Evolutionary conservation across 305 asterid species (phyloP).

Genomic region (Fraxinus sp.): DNA sequence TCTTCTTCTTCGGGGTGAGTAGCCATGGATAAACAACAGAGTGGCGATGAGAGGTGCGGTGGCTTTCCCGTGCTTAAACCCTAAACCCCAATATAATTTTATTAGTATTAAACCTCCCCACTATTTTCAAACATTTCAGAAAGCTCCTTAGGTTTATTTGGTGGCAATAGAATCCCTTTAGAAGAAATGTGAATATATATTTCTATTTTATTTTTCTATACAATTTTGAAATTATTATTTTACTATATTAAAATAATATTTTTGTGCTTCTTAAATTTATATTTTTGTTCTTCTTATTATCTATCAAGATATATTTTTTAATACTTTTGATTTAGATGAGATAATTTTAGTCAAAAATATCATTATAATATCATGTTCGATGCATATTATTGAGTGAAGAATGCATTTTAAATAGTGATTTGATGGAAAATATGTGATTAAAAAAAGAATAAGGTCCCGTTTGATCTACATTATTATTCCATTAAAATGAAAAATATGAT

Average conservation of each 20-base stretch:
- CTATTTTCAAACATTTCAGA: neutral
- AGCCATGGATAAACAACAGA: conserved; percentile 37
- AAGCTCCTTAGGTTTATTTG: neutral
- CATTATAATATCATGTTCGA: neutral
- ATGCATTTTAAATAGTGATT: no score
- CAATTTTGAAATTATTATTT: neutral
- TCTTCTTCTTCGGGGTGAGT: conserved; percentile 32
- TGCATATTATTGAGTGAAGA: no score
- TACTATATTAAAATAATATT: neutral
- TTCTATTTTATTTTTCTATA: neutral
- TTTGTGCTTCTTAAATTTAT: neutral
- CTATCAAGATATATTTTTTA: no score
- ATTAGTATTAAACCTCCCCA: neutral
- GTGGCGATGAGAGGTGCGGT: neutral
- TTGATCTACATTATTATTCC: no score
- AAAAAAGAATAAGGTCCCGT: no score
- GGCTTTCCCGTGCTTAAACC: conserved; percentile 24
- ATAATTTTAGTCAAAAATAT: neutral
- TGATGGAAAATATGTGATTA: no score
- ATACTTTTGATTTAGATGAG: neutral
- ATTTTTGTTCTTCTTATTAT: neutral
- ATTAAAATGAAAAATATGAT: no score
- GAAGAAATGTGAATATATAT: neutral
- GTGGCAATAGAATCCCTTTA: neutral
- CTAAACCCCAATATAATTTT: conserved; percentile 23